phyloP scores from a whole-genome alignment of 257 asterid genomes.

The Mentha longifolia region DNA sequence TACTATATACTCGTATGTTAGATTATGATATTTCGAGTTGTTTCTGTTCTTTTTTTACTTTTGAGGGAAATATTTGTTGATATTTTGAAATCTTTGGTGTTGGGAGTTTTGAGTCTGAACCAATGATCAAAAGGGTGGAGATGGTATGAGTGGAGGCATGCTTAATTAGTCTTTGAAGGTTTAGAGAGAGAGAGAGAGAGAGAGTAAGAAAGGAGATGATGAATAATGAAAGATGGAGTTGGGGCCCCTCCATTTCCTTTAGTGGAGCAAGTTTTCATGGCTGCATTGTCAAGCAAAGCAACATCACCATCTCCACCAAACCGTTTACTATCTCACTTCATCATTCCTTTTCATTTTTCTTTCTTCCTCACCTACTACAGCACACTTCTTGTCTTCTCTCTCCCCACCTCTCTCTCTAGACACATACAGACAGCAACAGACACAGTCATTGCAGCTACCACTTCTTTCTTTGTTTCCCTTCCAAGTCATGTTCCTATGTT shows the following conservation, averaged over 20 bases:
- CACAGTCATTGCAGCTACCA: not conserved
- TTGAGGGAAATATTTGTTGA: not conserved
- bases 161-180: conserved; percentile 22
- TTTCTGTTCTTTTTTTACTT: too few species aligned
- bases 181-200: conserved; percentile 36
- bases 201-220: conserved; percentile 34
- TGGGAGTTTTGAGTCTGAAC: not conserved
- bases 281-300: conserved; percentile 65
- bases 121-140: not conserved
- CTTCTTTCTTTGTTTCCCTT: conserved; percentile 31
- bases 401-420: conserved; percentile 19
- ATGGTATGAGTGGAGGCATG: conserved; percentile 27
- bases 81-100: not conserved
- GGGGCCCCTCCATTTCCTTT: conserved; percentile 43
- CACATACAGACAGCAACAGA: not conserved
- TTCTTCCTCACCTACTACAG: conserved; percentile 53
- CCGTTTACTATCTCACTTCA: conserved; percentile 35
- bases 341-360: conserved; percentile 32
- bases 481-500: conserved; percentile 36
- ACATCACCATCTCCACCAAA: conserved; percentile 47
- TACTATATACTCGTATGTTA: not conserved
- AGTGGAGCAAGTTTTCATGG: conserved; percentile 58
- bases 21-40: conserved; percentile 5
- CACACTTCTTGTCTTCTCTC: conserved; percentile 31
- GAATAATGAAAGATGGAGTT: conserved; percentile 41